Conservation (phyloP, 371 early-diverging fungal genomes). For the Mortierella sp. region DNA sequence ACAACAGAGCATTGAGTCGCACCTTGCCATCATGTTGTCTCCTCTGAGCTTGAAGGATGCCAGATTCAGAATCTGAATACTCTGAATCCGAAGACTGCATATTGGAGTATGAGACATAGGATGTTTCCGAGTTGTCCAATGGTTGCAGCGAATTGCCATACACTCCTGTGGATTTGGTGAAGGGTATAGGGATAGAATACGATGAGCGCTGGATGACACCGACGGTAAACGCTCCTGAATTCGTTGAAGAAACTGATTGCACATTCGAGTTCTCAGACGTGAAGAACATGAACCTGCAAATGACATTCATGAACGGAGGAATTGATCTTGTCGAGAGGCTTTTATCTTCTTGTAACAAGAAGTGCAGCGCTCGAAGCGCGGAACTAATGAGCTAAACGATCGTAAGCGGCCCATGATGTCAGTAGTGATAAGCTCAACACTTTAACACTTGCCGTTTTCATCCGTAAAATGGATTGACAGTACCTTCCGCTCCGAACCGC, state of each 20-base stretch:
- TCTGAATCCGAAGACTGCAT: slow-evolving; percentile 52
- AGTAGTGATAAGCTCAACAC: background rate
- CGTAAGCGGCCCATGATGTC: no score
- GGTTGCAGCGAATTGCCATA: background rate
- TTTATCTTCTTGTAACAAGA: slow-evolving; percentile 47
- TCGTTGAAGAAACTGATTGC: background rate
- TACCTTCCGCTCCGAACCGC: slow-evolving; percentile 49
- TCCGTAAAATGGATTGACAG: no score
- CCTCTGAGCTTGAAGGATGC: slow-evolving; percentile 24
- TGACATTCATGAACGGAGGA: slow-evolving; percentile 40
- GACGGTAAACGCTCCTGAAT: slow-evolving; percentile 9
- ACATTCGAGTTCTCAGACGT: slow-evolving; percentile 17
- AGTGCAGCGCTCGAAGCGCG: slow-evolving; percentile 49
- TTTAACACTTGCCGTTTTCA: no score
- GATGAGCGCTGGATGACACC: slow-evolving; percentile 41
- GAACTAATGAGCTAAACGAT: slow-evolving; percentile 48
- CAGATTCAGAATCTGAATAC: slow-evolving; percentile 44
- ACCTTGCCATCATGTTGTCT: slow-evolving; percentile 51
- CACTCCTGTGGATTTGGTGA: slow-evolving; percentile 14
- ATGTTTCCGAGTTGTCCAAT: slow-evolving; percentile 4
- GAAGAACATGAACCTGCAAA: slow-evolving; percentile 44
- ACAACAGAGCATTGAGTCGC: slow-evolving; percentile 43
- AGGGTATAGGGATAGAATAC: slow-evolving; percentile 19
- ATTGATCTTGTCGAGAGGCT: slow-evolving; percentile 19
- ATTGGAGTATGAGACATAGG: slow-evolving; percentile 4